Conservation (phyloP, 805 yeast species). For the Zygosaccharomyces pseudorouxii region DNA sequence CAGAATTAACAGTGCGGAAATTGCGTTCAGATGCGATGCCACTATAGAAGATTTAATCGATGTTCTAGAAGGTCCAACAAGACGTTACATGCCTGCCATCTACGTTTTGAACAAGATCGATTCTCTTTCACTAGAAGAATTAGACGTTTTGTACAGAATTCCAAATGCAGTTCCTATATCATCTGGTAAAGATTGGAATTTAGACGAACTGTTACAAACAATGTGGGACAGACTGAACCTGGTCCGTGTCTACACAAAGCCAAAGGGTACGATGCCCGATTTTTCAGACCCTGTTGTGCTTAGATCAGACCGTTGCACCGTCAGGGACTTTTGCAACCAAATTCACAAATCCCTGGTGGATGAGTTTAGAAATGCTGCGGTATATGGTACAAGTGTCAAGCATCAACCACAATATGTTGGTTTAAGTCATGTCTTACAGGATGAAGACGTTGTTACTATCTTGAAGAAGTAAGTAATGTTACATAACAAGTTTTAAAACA, state of each 20-base stretch:
- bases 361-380: conserved; percentile 89
- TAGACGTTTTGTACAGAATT: conserved; percentile 82
- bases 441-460: conserved; percentile 96
- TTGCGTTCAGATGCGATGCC: conserved; percentile 95
- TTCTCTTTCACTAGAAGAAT: conserved; percentile 88
- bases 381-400: conserved; percentile 89
- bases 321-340: conserved; percentile 93
- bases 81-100: conserved; percentile 93
- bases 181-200: conserved; percentile 93
- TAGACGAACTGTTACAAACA: conserved; percentile 86
- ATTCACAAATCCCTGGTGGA: conserved; percentile 93
- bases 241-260: conserved; percentile 95
- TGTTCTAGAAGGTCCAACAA: conserved; percentile 80
- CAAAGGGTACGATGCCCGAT: conserved; percentile 92
- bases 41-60: conserved; percentile 96
- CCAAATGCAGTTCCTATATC: conserved; percentile 98
- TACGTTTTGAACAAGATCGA: conserved; percentile 95
- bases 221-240: conserved; percentile 93
- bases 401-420: conserved; percentile 98
- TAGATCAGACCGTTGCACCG: conserved; percentile 73
- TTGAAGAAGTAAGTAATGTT: conserved; percentile 53
- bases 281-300: conserved; percentile 92
- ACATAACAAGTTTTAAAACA: conserved; percentile 1
- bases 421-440: conserved; percentile 72
- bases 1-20: conserved; percentile 91